Evolutionary conservation across 306 rosid species (phyloP), one percentile per base, ranked within the genome.

Genomic region (Luffa aegyptiaca): DNA sequence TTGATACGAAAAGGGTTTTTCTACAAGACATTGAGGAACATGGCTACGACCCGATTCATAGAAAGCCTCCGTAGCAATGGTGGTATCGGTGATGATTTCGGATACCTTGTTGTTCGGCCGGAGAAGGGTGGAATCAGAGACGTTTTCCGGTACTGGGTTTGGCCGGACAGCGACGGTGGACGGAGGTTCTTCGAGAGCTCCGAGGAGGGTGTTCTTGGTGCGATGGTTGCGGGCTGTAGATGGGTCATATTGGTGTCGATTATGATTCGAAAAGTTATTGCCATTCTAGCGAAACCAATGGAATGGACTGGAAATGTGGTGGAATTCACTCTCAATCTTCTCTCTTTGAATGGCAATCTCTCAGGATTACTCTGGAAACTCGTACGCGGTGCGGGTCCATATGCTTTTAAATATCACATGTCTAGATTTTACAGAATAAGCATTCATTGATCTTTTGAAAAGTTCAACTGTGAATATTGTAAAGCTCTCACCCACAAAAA

Each of bases 321-420:
- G 13, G 98, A 93, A 9, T 87, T 90, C 86, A 56, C 84, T 56
- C 90, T 93, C 79, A 93, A 91, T 82, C 92, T 93, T 75, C 85
- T 93, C 77, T 91, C 82, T 53, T 85, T 62, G 57, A 93, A 93
- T 80, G 87, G 84, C 41, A 61, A 76, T 80, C 76, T 88, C 64
- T 18, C 69, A 65, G 89, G 92, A 81, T 82, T 93, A 31, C 77
- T 93, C 76, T 82, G 5, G 83, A 85, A 90, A 81, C 16, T 87
- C 10, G 8, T 90, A 5, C 92, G 42, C 20, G 96, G 96, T 90
- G 72, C 63, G 59, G 57, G 5, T 45, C n/a, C 71, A 21, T 51
- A 6, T 20, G 44, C 51, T 46, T 63, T 42, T 33, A 13, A 37
- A 57, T 73, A 26, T 44, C 53, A 71, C 52, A 45, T 71, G 10